Evolutionary conservation across 106 monocot genomes (phyloP).

Genomic region (Acorus calamus): DNA sequence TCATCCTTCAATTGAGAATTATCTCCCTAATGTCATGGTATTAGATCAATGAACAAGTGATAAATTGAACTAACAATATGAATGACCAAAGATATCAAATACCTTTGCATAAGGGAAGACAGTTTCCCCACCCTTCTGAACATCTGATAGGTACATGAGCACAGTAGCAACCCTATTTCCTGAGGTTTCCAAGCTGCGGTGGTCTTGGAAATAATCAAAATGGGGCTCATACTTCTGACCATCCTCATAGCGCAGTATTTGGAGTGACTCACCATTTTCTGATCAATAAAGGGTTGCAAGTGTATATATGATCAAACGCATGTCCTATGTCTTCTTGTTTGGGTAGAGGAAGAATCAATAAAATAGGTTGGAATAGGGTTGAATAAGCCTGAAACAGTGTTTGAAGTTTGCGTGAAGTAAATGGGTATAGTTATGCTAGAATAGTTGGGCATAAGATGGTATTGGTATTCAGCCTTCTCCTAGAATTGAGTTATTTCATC

Average conservation of each 20-base stretch:
- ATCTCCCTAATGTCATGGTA: slow-evolving; percentile 34
- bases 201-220: slow-evolving; percentile 78
- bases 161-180: slow-evolving; percentile 81
- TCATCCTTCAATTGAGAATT: slow-evolving; percentile 59
- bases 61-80: too few relatives aligned
- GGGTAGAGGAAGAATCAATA: neutral
- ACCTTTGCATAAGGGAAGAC: slow-evolving; percentile 80
- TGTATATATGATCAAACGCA: too few relatives aligned
- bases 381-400: too few relatives aligned
- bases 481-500: too few relatives aligned
- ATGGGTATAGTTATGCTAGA: too few relatives aligned
- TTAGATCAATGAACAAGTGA: neutral
- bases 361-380: too few relatives aligned
- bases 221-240: slow-evolving; percentile 90
- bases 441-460: too few relatives aligned
- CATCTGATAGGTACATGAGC: slow-evolving; percentile 84
- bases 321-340: too few relatives aligned
- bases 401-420: too few relatives aligned
- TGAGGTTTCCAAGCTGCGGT: slow-evolving; percentile 41
- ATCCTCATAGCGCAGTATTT: slow-evolving; percentile 66
- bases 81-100: too few relatives aligned
- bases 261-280: slow-evolving; percentile 88
- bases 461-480: too few relatives aligned
- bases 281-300: neutral
- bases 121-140: slow-evolving; percentile 79